Evolutionary conservation across 176 grass and related monocot genomes (phyloP).

Genomic region (Poa pratensis): DNA sequence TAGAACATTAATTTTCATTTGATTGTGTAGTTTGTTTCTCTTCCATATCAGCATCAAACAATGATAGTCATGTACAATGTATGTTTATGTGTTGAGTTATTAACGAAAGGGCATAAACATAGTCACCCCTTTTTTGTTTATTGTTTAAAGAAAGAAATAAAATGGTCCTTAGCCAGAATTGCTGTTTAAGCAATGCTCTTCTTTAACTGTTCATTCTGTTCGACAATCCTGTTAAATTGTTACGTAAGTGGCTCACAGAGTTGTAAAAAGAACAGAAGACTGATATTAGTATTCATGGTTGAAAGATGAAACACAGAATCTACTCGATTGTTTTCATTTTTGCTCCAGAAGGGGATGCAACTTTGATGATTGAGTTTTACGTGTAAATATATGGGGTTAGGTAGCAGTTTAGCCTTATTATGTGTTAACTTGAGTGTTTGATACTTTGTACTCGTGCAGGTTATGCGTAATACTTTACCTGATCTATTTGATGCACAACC

Average conservation of each 20-base stretch:
- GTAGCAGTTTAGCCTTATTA: conserved; percentile 8
- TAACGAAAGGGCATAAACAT: background rate
- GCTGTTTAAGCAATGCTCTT: too few relatives aligned
- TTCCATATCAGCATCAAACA: background rate
- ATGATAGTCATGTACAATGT: background rate
- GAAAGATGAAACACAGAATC: background rate
- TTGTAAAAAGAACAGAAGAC: background rate
- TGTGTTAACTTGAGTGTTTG: conserved; percentile 5
- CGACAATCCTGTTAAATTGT: background rate
- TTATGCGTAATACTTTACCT: conserved; percentile 83
- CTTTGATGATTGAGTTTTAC: background rate
- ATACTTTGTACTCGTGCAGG: conserved; percentile 49
- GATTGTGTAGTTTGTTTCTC: background rate
- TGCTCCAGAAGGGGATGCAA: background rate
- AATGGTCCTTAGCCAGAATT: too few relatives aligned
- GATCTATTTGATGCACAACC: conserved; percentile 95
- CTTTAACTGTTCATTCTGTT: too few relatives aligned
- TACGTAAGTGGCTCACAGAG: background rate
- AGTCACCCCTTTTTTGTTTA: background rate
- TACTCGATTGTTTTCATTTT: background rate
- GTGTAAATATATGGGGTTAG: background rate
- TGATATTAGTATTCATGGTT: conserved; percentile 6
- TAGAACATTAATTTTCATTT: background rate
- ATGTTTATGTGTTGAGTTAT: conserved; percentile 3
- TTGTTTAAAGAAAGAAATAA: too few relatives aligned